Percentiles rank a stretch among this genome's conserved stretches.
Conservation (phyloP, 768 basidiomycete genomes). For the Mrakia blollopis region DNA sequence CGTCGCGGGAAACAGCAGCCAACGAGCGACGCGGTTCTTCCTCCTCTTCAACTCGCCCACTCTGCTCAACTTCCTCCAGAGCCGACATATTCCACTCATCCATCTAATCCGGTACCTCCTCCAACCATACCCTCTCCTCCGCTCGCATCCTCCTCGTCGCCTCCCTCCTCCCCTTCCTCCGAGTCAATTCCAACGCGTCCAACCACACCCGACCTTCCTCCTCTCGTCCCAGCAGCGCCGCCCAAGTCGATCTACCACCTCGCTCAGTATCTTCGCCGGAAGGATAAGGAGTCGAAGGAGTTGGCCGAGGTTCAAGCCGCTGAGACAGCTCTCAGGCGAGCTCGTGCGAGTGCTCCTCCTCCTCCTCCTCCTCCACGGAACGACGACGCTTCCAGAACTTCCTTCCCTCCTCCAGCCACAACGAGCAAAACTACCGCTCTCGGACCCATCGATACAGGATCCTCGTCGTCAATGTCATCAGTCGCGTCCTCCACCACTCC, state of each 20-base stretch:
- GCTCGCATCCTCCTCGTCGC: no score
- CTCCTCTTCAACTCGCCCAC: no score
- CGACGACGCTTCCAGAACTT: not conserved
- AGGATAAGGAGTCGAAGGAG: not conserved
- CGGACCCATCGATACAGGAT: not conserved
- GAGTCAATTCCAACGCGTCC: not conserved
- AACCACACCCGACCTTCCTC: not conserved
- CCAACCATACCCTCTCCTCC: no score
- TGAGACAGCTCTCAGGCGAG: not conserved
- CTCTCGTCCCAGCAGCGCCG: not conserved
- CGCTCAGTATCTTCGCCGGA: not conserved
- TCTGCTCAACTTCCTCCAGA: no score
- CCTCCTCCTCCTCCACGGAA: not conserved
- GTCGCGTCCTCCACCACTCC: not conserved
- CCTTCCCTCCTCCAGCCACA: not conserved
- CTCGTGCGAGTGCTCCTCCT: not conserved
- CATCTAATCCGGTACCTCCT: no score
- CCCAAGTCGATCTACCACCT: not conserved
- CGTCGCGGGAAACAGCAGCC: no score
- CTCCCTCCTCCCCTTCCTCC: not conserved
- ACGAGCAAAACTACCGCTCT: not conserved
- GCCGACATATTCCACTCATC: no score
- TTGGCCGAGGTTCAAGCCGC: not conserved
- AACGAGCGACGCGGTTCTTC: no score
- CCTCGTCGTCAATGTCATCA: not conserved